phyloP scores from a whole-genome alignment of 805 yeast genomes.

The Saturnispora serradocipensis region DNA sequence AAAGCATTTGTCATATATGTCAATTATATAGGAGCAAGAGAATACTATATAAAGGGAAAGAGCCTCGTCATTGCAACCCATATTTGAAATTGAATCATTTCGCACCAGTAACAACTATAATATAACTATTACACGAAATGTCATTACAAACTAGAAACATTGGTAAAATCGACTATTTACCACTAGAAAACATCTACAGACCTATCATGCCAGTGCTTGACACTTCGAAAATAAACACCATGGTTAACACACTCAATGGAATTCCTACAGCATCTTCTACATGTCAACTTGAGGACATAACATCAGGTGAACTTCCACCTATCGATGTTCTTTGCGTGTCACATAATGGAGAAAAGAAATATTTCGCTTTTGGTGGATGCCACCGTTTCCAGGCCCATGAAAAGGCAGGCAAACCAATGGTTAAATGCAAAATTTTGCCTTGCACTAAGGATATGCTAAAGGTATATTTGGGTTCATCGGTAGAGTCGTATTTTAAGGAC shows the following conservation, averaged over 20 bases:
- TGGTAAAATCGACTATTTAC: conserved; percentile 46
- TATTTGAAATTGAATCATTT: too few relatives aligned
- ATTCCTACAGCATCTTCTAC: conserved; percentile 56
- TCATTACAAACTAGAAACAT: conserved; percentile 60
- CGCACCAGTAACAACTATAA: background rate
- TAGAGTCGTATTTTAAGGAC: conserved; percentile 38
- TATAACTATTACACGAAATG: conserved; percentile 28
- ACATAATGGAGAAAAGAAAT: conserved; percentile 50
- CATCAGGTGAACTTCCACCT: conserved; percentile 68
- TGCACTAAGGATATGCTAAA: conserved; percentile 60
- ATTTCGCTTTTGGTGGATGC: conserved; percentile 87
- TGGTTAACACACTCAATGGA: conserved; percentile 65
- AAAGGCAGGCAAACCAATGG: conserved; percentile 37
- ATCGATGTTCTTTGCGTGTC: conserved; percentile 66
- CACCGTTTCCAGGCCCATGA: conserved; percentile 87
- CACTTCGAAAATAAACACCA: conserved; percentile 61
- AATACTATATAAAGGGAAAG: background rate
- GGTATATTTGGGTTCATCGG: conserved; percentile 64
- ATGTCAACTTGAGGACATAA: conserved; percentile 37
- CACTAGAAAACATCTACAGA: conserved; percentile 57
- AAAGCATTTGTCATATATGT: background rate
- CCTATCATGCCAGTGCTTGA: conserved; percentile 86
- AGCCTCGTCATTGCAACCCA: too few relatives aligned
- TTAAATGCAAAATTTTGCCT: conserved; percentile 65
- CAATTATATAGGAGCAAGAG: background rate